Evolutionary conservation across 2,329 filamentous ascomycete species (phyloP).

Genomic region (Penicillium freii): DNA sequence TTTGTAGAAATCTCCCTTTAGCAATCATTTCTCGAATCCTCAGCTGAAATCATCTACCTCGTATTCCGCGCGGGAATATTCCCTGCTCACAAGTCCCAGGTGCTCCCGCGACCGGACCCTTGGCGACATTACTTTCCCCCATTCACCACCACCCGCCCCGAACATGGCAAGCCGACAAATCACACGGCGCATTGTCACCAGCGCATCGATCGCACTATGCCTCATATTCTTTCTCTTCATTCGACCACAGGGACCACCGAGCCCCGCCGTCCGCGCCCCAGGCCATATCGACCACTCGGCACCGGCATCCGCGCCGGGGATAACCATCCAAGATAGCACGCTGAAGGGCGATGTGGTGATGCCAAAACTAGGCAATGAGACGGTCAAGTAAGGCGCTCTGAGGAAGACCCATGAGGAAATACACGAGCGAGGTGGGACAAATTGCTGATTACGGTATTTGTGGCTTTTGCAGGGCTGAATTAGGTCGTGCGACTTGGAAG

Average conservation of each 20-base stretch:
- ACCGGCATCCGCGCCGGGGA: constrained; percentile 19
- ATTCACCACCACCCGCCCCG: neutral
- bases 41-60: neutral
- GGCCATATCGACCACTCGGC: constrained; percentile 39
- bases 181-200: constrained; percentile 37
- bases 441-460: constrained; percentile 9
- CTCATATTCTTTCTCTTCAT: constrained; percentile 41
- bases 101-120: neutral
- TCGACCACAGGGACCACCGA: constrained; percentile 37
- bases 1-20: neutral
- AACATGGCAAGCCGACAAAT: constrained; percentile 40
- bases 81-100: neutral
- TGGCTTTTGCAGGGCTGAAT: constrained; percentile 52
- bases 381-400: constrained; percentile 43
- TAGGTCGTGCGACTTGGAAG: constrained; percentile 65
- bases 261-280: constrained; percentile 41
- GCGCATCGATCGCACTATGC: constrained; percentile 33
- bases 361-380: constrained; percentile 50
- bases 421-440: neutral
- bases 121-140: constrained; percentile 3
- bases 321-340: constrained; percentile 34
- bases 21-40: neutral
- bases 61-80: neutral
- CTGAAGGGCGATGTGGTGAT: constrained; percentile 47
- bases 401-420: neutral